Conservation (phyloP, 345 rosid genomes). For the Boechera retrofracta region DNA sequence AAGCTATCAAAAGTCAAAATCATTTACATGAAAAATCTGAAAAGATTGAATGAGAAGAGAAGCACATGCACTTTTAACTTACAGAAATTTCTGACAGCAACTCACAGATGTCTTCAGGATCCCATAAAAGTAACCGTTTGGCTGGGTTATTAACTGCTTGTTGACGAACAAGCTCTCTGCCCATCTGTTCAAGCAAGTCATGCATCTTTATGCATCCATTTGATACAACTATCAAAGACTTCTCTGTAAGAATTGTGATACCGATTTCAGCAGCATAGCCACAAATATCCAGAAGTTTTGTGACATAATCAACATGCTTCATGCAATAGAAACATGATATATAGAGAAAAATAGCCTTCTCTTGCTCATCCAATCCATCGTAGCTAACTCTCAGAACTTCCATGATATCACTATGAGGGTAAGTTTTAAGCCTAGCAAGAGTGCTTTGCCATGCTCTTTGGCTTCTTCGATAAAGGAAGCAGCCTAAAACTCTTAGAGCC, state of each 20-base stretch:
- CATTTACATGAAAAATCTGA: constrained; percentile 18
- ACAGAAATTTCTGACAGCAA: constrained; percentile 37
- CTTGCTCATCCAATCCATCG: constrained; percentile 43
- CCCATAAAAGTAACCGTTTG: constrained; percentile 40
- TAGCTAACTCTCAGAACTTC: constrained; percentile 47
- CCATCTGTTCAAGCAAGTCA: constrained; percentile 46
- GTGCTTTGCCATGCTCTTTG: constrained; percentile 44
- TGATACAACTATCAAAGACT: constrained; percentile 38
- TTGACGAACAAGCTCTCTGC: constrained; percentile 41
- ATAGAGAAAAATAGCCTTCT: constrained; percentile 49
- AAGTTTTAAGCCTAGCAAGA: constrained; percentile 37
- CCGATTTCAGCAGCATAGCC: constrained; percentile 42
- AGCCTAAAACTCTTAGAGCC: constrained; percentile 52
- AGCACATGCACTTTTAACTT: constrained; percentile 23
- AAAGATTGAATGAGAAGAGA: background rate
- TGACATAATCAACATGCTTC: constrained; percentile 33
- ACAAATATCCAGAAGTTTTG: constrained; percentile 38
- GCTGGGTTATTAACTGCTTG: constrained; percentile 37
- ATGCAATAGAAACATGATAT: constrained; percentile 46
- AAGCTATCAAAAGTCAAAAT: constrained; percentile 19
- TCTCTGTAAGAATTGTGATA: constrained; percentile 43
- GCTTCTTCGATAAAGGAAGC: constrained; percentile 31
- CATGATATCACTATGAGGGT: constrained; percentile 43
- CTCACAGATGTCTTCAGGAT: constrained; percentile 32
- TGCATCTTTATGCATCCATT: constrained; percentile 37